A percentile compares a stretch with the other conserved stretches of the same genome.
These are phyloP conservation scores for Cryptococcus sp. DNA, from an alignment of 1,284 basidiomycete genomes.

Conservation along the genomic window DNA sequence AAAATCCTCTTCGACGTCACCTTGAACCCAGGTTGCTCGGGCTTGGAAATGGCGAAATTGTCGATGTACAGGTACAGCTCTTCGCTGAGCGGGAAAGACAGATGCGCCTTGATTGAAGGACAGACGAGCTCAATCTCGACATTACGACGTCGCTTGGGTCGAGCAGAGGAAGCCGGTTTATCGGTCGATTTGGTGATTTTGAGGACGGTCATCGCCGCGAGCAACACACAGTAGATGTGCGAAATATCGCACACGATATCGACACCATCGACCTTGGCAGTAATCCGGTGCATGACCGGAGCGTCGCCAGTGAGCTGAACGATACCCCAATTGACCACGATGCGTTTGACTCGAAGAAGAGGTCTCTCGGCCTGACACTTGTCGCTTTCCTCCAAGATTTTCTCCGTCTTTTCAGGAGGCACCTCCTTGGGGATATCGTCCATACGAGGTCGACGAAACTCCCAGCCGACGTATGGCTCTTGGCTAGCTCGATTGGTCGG, in stretches of 20 bases:
- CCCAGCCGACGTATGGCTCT: constrained; percentile 32
- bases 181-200: constrained; percentile 15
- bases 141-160: constrained; percentile 12
- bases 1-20: constrained; percentile 44
- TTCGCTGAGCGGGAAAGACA: constrained; percentile 42
- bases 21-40: constrained; percentile 15
- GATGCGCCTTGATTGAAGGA: constrained; percentile 29
- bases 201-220: constrained; percentile 54
- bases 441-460: constrained; percentile 20
- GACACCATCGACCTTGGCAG: constrained; percentile 26
- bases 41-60: constrained; percentile 21
- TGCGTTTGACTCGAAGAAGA: constrained; percentile 36
- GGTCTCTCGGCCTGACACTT: constrained; percentile 43
- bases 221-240: constrained; percentile 66
- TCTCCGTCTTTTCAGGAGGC: no score
- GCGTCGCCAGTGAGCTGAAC: constrained; percentile 8
- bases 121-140: constrained; percentile 31
- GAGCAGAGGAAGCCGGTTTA: constrained; percentile 7
- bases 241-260: constrained; percentile 57
- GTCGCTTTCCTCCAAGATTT: constrained; percentile 26
- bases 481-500: constrained; percentile 9
- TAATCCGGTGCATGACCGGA: constrained; percentile 20
- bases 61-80: constrained; percentile 32
- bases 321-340: constrained; percentile 27
- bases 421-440: no score